Evolutionary conservation across 2,329 filamentous ascomycete genomes (phyloP), one percentile per base, ranked within the genome.

Genomic region (Fusarium verrucosum): DNA sequence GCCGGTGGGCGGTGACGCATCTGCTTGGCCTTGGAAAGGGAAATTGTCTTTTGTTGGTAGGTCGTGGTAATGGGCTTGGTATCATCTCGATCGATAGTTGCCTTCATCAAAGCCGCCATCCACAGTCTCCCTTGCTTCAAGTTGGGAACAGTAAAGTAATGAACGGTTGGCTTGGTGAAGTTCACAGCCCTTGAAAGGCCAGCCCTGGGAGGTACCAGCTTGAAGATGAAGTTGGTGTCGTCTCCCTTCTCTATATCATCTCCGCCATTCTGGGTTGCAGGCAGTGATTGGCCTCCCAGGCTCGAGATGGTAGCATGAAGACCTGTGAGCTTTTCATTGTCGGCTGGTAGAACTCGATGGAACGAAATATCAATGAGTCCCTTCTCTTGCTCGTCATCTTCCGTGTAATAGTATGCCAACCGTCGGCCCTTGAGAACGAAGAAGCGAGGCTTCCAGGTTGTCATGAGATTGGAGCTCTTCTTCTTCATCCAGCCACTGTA

Each of bases 401-500:
- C 94, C 1, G 92, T 92, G 76, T 99, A 99, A 79, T 96, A 99
- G 80, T 99, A 99, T 1, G 94, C 93, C 26, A 99, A 81, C 6
- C 95, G 89, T 49, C 94, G 89, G 26, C 95, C 95, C 72, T 93
- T 94, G 56, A 99, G 86, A 9, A 99, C 89, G 73, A 99, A 99
- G n/a, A 98, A 84, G 13, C 95, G 89, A 13, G 94, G 91, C 74
- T 98, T 99, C 95, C 95, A 99, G 3, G 94, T 97, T 4, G 93
- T 93, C 89, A 99, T 97, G 30, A 98, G 82, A 72, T 94, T 95
- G 2, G 92, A 94, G 58, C 92, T 97, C 78, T 96, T 94, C 84
- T 99, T 99, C 83, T 95, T 98, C 95, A 99, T 99, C 95, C 95
- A 99, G 2, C 95, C 95, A 72, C 90, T 94, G 76, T 97, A 98